Evolutionary conservation across 2,329 filamentous ascomycete genomes (phyloP).

Genomic region (Paraphaeosphaeria sporulosa): DNA sequence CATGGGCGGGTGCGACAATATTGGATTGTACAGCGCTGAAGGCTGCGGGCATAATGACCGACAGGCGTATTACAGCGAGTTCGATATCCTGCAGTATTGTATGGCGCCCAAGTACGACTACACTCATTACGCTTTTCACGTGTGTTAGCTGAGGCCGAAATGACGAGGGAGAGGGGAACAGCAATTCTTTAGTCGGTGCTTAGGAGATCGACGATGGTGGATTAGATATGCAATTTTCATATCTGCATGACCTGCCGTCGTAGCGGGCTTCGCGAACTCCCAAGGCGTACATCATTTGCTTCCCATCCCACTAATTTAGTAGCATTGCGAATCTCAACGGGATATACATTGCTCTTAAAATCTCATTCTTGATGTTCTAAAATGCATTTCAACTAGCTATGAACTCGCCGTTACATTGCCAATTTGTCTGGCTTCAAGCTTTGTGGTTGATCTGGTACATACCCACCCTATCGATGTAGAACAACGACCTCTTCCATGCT

Average conservation of each 20-base stretch:
- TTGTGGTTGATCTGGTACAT: too few relatives aligned
- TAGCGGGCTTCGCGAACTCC: too few relatives aligned
- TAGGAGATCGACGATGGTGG: background rate
- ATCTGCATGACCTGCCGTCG: background rate
- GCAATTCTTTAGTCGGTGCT: background rate
- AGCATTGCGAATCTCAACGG: too few relatives aligned
- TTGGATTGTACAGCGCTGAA: background rate
- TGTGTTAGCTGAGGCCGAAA: background rate
- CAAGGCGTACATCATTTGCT: too few relatives aligned
- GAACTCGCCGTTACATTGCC: too few relatives aligned
- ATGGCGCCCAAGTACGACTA: background rate
- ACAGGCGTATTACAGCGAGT: background rate
- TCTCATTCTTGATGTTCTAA: too few relatives aligned
- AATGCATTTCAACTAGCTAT: too few relatives aligned
- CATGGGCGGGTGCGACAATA: background rate
- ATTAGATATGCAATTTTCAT: background rate
- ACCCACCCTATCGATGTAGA: too few relatives aligned
- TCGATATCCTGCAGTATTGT: background rate
- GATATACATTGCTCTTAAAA: too few relatives aligned
- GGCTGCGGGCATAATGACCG: background rate
- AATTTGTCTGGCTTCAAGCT: too few relatives aligned
- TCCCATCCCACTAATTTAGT: too few relatives aligned
- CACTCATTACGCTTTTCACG: background rate
- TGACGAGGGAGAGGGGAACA: background rate
- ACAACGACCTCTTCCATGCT: too few relatives aligned